Evolutionary conservation across 2,329 filamentous ascomycete species (phyloP).

Genomic region (Thielaviopsis euricoi): DNA sequence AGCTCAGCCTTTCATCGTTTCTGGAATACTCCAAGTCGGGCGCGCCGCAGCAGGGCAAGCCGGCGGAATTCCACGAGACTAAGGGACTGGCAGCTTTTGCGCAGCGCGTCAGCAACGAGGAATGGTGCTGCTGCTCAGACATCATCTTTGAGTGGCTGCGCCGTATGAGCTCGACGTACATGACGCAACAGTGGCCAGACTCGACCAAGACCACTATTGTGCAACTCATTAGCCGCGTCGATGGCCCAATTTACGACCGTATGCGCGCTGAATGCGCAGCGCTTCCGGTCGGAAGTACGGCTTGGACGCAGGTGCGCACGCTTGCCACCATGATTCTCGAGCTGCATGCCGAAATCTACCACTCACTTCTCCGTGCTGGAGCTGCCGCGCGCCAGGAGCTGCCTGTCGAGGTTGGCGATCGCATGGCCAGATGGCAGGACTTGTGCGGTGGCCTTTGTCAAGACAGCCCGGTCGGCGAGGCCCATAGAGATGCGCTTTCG

Average conservation of each 20-base stretch:
- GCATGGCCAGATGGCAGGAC: constrained; percentile 6
- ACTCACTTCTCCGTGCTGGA: constrained; percentile 16
- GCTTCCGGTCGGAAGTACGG: not conserved
- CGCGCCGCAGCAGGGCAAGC: constrained; percentile 31
- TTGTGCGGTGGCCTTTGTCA: constrained; percentile 6
- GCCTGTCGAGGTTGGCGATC: constrained; percentile 2
- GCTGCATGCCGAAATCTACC: constrained; percentile 43
- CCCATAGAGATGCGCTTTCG: constrained; percentile 23
- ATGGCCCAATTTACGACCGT: constrained; percentile 33
- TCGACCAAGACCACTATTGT: constrained; percentile 38
- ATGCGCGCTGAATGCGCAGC: not conserved
- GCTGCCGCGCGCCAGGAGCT: constrained; percentile 4
- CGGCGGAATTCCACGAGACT: constrained; percentile 33
- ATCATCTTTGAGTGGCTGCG: constrained; percentile 42
- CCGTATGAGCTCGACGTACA: constrained; percentile 33
- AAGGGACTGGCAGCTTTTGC: constrained; percentile 37
- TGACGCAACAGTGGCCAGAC: constrained; percentile 39
- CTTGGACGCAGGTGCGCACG: constrained; percentile 3
- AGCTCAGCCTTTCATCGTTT: constrained; percentile 41
- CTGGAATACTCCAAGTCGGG: constrained; percentile 45
- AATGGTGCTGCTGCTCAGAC: constrained; percentile 39
- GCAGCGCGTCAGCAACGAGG: constrained; percentile 28
- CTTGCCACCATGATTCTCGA: constrained; percentile 44
- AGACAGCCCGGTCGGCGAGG: not conserved
- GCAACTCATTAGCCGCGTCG: constrained; percentile 36